A percentile compares a stretch with the other conserved stretches of the same genome.
Conservation (phyloP, 768 basidiomycete species). For the Gelatoporia subvermispora region DNA sequence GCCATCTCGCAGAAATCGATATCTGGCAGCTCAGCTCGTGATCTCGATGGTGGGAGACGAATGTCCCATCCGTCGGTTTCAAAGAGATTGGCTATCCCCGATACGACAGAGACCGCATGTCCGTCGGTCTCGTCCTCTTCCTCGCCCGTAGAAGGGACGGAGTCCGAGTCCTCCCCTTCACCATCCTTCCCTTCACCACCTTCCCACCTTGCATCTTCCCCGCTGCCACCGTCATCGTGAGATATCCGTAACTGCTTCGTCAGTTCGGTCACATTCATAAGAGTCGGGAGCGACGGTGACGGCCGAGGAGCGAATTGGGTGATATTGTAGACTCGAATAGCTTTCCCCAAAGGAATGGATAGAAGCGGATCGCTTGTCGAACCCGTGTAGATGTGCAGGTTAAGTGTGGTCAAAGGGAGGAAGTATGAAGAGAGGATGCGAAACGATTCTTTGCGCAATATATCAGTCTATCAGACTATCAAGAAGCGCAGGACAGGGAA, state of each 20-base stretch:
- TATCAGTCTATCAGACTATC: neutral
- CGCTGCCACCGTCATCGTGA: neutral
- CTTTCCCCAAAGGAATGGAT: slow-evolving; percentile 36
- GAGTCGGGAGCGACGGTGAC: slow-evolving; percentile 37
- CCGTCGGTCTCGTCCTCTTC: neutral
- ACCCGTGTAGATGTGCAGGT: slow-evolving; percentile 40
- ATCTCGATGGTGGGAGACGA: slow-evolving; percentile 11
- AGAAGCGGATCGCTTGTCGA: slow-evolving; percentile 50
- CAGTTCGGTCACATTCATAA: slow-evolving; percentile 14
- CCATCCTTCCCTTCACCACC: neutral
- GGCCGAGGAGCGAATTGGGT: slow-evolving; percentile 40
- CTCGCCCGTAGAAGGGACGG: neutral
- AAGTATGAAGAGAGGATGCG: slow-evolving; percentile 49
- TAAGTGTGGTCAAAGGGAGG: slow-evolving; percentile 33
- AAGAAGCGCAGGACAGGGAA: neutral
- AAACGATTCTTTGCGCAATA: slow-evolving; percentile 50
- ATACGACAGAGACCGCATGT: neutral
- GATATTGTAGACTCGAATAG: slow-evolving; percentile 43
- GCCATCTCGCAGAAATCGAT: slow-evolving; percentile 19
- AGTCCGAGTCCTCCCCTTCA: neutral
- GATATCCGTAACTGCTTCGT: neutral
- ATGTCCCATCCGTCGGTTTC: slow-evolving; percentile 19
- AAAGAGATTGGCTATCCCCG: slow-evolving; percentile 11
- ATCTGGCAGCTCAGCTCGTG: slow-evolving; percentile 4
- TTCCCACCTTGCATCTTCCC: neutral